A percentile compares a stretch with the other conserved stretches of the same genome.
These are phyloP conservation scores for Penicillium verhagenii DNA, from an alignment of 495 filamentous ascomycete genomes.

Conservation along the genomic window DNA sequence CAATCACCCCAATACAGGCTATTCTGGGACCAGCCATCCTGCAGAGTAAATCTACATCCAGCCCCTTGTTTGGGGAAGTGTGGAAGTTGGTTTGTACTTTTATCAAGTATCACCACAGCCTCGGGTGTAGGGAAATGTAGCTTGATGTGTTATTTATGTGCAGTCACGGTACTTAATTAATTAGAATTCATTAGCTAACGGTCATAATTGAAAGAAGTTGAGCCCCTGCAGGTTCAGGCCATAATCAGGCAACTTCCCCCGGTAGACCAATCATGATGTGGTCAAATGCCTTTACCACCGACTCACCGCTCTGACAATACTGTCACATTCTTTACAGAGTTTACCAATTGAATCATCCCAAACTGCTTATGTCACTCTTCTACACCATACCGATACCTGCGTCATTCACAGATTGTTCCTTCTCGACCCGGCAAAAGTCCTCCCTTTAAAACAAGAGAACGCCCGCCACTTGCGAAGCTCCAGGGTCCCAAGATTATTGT, in stretches of 20 bases:
- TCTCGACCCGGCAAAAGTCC: slow-evolving; percentile 20
- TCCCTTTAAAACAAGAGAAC: slow-evolving; percentile 17
- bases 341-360: slow-evolving; percentile 5
- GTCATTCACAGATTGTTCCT: slow-evolving; percentile 15
- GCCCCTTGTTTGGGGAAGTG: background rate
- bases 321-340: background rate
- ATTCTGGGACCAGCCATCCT: slow-evolving; percentile 51
- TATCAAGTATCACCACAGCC: background rate
- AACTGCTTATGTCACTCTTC: slow-evolving; percentile 17
- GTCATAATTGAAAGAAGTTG: background rate
- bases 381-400: slow-evolving; percentile 11
- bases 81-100: background rate
- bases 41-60: background rate
- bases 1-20: slow-evolving; percentile 90
- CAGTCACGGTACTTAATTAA: too few species aligned
- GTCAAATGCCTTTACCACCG: slow-evolving; percentile 21
- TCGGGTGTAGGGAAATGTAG: too few species aligned
- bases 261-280: slow-evolving; percentile 16
- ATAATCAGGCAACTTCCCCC: background rate
- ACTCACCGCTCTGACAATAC: slow-evolving; percentile 27
- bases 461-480: slow-evolving; percentile 22
- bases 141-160: too few species aligned
- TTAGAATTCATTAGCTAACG: too few species aligned
- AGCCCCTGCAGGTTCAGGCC: background rate
- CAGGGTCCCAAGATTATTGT: background rate